Percentiles rank a stretch among this genome's conserved stretches.
These are phyloP conservation scores for Rosa multiflora DNA, from an alignment of 306 rosid genomes.

Conservation along the genomic window DNA sequence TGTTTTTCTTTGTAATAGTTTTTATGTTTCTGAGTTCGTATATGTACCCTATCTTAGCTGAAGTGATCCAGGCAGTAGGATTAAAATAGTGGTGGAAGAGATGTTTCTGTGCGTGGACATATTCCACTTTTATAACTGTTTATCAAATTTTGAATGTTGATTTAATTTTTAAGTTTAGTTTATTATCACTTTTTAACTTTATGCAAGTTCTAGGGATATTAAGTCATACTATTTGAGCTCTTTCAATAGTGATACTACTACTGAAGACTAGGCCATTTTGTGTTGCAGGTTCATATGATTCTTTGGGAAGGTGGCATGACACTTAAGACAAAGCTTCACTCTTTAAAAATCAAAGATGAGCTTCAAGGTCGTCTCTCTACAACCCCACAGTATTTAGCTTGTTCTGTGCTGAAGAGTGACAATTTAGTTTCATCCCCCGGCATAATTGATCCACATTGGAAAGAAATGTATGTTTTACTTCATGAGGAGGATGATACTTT, in stretches of 20 bases:
- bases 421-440: slow-evolving; percentile 36
- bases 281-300: slow-evolving; percentile 65
- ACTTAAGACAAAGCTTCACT: slow-evolving; percentile 78
- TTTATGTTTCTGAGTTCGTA: background rate
- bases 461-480: slow-evolving; percentile 39
- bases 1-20: background rate
- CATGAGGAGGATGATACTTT: slow-evolving; percentile 78
- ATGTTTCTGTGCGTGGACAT: slow-evolving; percentile 6
- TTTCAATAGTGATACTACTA: background rate
- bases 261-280: slow-evolving; percentile 12
- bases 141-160: background rate
- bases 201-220: background rate
- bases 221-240: background rate
- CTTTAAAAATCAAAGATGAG: slow-evolving; percentile 85
- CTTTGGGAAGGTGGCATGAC: slow-evolving; percentile 62
- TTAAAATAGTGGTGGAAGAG: background rate
- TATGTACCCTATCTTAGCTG: background rate
- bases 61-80: background rate
- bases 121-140: background rate
- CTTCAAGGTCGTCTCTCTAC: slow-evolving; percentile 71
- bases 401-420: slow-evolving; percentile 70
- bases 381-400: slow-evolving; percentile 73
- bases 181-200: background rate
- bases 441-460: slow-evolving; percentile 42
- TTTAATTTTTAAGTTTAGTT: background rate